Percentiles rank a stretch among this genome's conserved stretches.
Evolutionary conservation across 2,329 filamentous ascomycete species (phyloP).

Genomic region (Rhinocladiella mackenziei): DNA sequence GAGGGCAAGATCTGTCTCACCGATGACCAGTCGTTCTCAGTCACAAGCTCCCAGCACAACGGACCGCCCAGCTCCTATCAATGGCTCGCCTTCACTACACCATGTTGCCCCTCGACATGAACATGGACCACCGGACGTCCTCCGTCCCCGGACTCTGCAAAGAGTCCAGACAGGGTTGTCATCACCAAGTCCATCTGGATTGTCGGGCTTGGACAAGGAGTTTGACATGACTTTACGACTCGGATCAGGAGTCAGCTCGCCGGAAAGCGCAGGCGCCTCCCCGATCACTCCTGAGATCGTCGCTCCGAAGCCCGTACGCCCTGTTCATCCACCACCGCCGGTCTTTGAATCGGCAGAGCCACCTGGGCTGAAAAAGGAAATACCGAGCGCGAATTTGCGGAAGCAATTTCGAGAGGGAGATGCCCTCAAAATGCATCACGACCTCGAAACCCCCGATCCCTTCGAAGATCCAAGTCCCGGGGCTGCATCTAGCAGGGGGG

Average conservation of each 20-base stretch:
- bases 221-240: conserved; percentile 29
- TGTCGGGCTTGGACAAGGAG: conserved; percentile 22
- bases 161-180: conserved; percentile 22
- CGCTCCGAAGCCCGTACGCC: conserved; percentile 24
- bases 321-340: conserved; percentile 15
- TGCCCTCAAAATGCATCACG: conserved; percentile 14
- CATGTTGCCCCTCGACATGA: conserved; percentile 3
- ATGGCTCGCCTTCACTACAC: background rate
- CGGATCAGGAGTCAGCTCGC: conserved; percentile 6
- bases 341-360: conserved; percentile 12
- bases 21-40: conserved; percentile 8
- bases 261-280: conserved; percentile 7
- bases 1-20: conserved; percentile 27
- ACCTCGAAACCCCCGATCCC: conserved; percentile 1
- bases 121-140: conserved; percentile 17
- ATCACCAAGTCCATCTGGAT: conserved; percentile 1
- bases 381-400: conserved; percentile 1
- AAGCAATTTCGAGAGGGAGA: conserved; percentile 15
- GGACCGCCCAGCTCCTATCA: background rate
- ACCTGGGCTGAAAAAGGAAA: conserved; percentile 5
- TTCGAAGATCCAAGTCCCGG: conserved; percentile 2
- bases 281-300: conserved; percentile 15
- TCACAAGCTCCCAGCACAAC: background rate
- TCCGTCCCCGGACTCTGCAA: conserved; percentile 18
- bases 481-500: conserved; percentile 1